These are phyloP conservation scores for Lipomyces mesembrius DNA, from an alignment of 805 yeast species.

Conservation along the genomic window DNA sequence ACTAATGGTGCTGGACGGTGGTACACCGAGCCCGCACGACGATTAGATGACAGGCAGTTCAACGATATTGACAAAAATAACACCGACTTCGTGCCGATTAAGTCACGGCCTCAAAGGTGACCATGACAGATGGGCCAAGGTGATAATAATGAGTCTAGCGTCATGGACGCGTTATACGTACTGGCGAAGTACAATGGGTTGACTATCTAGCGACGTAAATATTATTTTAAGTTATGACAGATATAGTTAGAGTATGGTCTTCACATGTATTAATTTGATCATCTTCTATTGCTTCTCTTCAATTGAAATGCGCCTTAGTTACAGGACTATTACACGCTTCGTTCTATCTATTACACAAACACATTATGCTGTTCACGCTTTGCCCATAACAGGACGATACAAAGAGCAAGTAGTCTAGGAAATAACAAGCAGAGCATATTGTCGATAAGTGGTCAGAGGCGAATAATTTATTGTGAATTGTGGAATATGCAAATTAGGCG, in stretches of 20 bases:
- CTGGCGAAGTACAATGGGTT: background rate
- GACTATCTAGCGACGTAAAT: background rate
- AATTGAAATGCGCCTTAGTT: background rate
- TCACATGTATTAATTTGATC: background rate
- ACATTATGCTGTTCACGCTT: background rate
- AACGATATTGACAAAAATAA: background rate
- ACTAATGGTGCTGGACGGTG: background rate
- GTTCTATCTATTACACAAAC: background rate
- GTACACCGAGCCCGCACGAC: background rate
- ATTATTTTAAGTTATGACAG: too few species aligned
- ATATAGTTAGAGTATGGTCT: background rate
- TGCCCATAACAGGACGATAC: background rate
- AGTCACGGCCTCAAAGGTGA: background rate
- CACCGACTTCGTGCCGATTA: conserved; percentile 4
- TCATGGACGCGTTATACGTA: background rate
- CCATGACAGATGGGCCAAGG: background rate
- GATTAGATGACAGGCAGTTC: background rate
- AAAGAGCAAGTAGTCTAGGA: background rate
- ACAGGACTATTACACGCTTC: background rate
- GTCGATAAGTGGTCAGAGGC: background rate
- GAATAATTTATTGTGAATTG: background rate
- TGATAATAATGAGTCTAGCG: background rate
- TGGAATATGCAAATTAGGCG: conserved; percentile 9
- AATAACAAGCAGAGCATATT: background rate
- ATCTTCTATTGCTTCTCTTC: background rate